A percentile compares a stretch with the other conserved stretches of the same genome.
phyloP scores from a whole-genome alignment of 2,329 filamentous ascomycete genomes.

The Orbilia javanica region DNA sequence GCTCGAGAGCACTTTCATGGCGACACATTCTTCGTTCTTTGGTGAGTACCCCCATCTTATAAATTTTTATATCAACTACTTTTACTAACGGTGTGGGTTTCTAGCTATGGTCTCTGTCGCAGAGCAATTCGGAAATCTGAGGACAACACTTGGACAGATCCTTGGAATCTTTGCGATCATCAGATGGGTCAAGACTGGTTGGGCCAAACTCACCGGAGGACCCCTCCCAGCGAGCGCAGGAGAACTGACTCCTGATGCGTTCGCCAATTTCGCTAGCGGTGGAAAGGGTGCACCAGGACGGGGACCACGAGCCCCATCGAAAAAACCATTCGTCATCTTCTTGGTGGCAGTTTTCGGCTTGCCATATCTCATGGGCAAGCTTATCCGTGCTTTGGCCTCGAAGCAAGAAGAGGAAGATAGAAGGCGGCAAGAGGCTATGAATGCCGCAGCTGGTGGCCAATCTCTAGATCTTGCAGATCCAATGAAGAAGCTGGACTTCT shows the following conservation, averaged over 20 bases:
- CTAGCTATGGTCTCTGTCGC: slow-evolving; percentile 97
- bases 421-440: slow-evolving; percentile 69
- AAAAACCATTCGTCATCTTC: slow-evolving; percentile 97
- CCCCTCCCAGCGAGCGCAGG: slow-evolving; percentile 88
- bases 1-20: slow-evolving; percentile 99
- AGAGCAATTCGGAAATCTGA: slow-evolving; percentile 93
- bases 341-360: slow-evolving; percentile 92
- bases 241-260: slow-evolving; percentile 88
- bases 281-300: slow-evolving; percentile 70
- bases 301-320: slow-evolving; percentile 81
- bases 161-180: slow-evolving; percentile 95
- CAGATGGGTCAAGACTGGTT: slow-evolving; percentile 90
- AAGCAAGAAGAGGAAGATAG: slow-evolving; percentile 86
- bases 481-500: slow-evolving; percentile 92
- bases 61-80: slow-evolving; percentile 44
- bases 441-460: slow-evolving; percentile 62
- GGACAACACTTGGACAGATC: slow-evolving; percentile 91
- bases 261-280: slow-evolving; percentile 77
- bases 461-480: slow-evolving; percentile 67
- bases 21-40: slow-evolving; percentile 98
- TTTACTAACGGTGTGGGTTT: slow-evolving; percentile 17
- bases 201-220: slow-evolving; percentile 92
- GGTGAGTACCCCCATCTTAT: slow-evolving; percentile 71
- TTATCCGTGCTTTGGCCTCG: slow-evolving; percentile 85
- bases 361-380: slow-evolving; percentile 96